Conservation (phyloP, 2,329 filamentous ascomycete species). For the Fusarium heterosporum region DNA sequence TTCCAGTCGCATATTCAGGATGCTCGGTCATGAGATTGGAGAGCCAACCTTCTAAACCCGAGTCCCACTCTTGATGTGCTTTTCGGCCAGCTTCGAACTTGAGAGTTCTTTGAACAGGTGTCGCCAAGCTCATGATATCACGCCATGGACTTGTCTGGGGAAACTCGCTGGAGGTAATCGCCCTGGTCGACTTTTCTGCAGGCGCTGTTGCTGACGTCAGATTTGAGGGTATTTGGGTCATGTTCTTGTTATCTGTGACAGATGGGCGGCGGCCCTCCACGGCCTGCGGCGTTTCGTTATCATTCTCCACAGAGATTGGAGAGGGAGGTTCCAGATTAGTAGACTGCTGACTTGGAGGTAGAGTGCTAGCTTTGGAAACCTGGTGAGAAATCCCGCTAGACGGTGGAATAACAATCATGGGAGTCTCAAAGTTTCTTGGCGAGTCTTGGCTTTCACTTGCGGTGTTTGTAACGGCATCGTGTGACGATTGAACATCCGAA, state of each 20-base stretch:
- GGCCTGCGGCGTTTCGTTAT: constrained; percentile 43
- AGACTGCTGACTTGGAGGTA: constrained; percentile 38
- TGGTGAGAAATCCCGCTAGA: constrained; percentile 43
- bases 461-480: constrained; percentile 24
- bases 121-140: constrained; percentile 79
- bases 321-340: constrained; percentile 56
- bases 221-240: constrained; percentile 52
- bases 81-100: constrained; percentile 79
- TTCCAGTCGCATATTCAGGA: constrained; percentile 61
- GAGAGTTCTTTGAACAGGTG: constrained; percentile 74
- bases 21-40: constrained; percentile 57
- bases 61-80: constrained; percentile 78
- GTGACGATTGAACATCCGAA: constrained; percentile 25
- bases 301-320: constrained; percentile 56
- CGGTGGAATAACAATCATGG: constrained; percentile 39
- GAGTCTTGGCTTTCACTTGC: constrained; percentile 31
- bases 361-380: constrained; percentile 40
- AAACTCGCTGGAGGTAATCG: constrained; percentile 25
- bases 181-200: constrained; percentile 46
- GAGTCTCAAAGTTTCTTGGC: constrained; percentile 21
- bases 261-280: constrained; percentile 51
- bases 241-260: constrained; percentile 59
- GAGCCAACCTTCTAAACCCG: constrained; percentile 75
- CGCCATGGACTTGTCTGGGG: constrained; percentile 69
- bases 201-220: constrained; percentile 53